Percentiles rank a stretch among this genome's conserved stretches.
Evolutionary conservation across 2,329 filamentous ascomycete species (phyloP).

Genomic region (Chrysoporthe deuterocubensis): DNA sequence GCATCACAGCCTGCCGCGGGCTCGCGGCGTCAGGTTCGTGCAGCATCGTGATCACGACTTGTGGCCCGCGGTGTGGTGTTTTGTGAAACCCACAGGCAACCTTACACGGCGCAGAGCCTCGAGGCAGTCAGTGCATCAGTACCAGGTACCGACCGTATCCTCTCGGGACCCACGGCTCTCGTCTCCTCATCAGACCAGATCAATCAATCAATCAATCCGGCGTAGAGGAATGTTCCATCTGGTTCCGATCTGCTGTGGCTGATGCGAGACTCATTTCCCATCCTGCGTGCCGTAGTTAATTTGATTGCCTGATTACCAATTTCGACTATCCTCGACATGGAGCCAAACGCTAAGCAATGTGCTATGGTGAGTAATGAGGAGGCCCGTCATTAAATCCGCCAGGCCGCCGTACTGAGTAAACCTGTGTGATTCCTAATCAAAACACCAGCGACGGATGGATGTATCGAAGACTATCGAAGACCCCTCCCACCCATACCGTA

Average conservation of each 20-base stretch:
- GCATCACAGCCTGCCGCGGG: background rate
- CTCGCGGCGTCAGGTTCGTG: background rate
- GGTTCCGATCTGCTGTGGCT: background rate
- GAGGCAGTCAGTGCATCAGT: background rate
- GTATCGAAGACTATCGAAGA: background rate
- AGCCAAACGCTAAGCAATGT: background rate
- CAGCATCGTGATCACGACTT: background rate
- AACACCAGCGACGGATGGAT: too few species aligned
- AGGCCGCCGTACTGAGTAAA: background rate
- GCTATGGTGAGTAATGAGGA: background rate
- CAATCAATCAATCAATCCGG: too few species aligned
- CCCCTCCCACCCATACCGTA: background rate
- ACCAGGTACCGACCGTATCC: background rate
- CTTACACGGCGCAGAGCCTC: slow-evolving; percentile 6
- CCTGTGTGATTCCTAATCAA: slow-evolving; percentile 23
- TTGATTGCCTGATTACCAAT: slow-evolving; percentile 14
- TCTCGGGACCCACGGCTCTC: background rate
- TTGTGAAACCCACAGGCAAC: slow-evolving; percentile 7
- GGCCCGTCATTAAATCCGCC: background rate
- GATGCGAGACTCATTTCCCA: background rate
- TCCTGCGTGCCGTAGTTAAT: background rate
- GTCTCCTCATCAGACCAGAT: background rate
- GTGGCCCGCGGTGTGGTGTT: background rate
- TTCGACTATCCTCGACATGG: background rate
- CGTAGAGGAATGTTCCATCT: slow-evolving; percentile 1